phyloP scores from a whole-genome alignment of 352 stramenopile species.

The Globisporangium heterothallicum region DNA sequence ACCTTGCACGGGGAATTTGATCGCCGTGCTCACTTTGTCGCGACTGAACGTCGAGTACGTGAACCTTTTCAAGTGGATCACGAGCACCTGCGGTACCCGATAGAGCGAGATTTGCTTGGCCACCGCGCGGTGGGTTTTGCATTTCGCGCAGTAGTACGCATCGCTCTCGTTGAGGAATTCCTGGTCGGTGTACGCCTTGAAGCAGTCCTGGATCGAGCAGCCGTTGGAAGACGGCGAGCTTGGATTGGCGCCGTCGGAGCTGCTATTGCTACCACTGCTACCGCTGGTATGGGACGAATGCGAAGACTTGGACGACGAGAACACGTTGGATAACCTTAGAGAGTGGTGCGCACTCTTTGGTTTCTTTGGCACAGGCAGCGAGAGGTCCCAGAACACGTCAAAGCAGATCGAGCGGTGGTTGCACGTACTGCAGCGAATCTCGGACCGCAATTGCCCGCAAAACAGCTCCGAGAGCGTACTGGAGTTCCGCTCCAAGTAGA shows the following conservation, averaged over 20 bases:
- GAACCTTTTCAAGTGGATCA: constrained; percentile 90
- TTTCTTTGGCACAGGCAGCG: constrained; percentile 65
- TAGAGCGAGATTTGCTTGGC: constrained; percentile 78
- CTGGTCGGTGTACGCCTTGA: constrained; percentile 67
- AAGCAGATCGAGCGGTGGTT: constrained; percentile 71
- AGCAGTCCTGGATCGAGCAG: constrained; percentile 57
- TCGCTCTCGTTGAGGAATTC: constrained; percentile 59
- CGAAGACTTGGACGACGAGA: constrained; percentile 20
- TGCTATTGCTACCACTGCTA: not conserved
- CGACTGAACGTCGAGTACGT: constrained; percentile 70
- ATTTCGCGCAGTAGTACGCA: constrained; percentile 69
- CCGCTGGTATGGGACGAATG: too few relatives aligned
- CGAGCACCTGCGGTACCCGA: constrained; percentile 71
- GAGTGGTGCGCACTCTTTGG: constrained; percentile 29
- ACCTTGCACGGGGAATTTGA: constrained; percentile 50
- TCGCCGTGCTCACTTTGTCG: constrained; percentile 68
- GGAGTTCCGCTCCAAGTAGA: constrained; percentile 62
- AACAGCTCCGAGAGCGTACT: constrained; percentile 76
- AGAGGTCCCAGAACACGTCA: constrained; percentile 85
- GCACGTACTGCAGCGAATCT: constrained; percentile 73
- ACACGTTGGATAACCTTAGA: constrained; percentile 31
- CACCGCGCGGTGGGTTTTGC: constrained; percentile 62
- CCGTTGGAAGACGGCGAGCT: constrained; percentile 7
- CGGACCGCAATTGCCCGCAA: constrained; percentile 72
- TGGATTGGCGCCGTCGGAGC: not conserved